phyloP scores from a whole-genome alignment of 805 yeast species.

The Zygosaccharomyces bailii region DNA sequence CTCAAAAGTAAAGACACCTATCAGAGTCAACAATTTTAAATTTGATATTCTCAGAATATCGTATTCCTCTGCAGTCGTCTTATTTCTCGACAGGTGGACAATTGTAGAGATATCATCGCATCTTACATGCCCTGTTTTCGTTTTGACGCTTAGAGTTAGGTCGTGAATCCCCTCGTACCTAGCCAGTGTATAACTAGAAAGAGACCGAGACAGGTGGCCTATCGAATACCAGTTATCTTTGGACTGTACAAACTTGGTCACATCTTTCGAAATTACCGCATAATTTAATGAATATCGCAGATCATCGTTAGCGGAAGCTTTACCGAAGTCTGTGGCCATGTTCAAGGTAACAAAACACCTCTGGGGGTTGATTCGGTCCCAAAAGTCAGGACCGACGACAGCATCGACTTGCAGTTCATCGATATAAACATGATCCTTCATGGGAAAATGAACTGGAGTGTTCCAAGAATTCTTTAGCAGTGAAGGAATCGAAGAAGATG shows the following conservation, averaged over 20 bases:
- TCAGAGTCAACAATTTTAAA: constrained; percentile 64
- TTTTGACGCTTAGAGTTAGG: constrained; percentile 20
- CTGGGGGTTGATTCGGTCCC: constrained; percentile 66
- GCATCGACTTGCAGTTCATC: constrained; percentile 59
- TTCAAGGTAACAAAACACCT: constrained; percentile 59
- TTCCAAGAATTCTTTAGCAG: not conserved
- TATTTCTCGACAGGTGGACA: constrained; percentile 9
- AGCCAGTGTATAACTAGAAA: constrained; percentile 45
- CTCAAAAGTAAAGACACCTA: constrained; percentile 93
- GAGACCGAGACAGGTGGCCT: constrained; percentile 43
- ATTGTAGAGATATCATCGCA: constrained; percentile 29
- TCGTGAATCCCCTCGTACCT: constrained; percentile 24
- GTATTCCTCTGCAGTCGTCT: not conserved
- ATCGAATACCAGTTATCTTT: constrained; percentile 36
- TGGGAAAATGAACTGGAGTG: constrained; percentile 2
- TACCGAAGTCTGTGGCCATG: constrained; percentile 61
- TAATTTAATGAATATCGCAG: constrained; percentile 80
- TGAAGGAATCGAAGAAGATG: not conserved
- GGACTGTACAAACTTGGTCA: constrained; percentile 50
- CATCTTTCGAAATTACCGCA: constrained; percentile 71
- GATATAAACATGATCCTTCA: constrained; percentile 40
- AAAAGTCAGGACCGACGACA: constrained; percentile 68
- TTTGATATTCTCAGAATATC: constrained; percentile 43
- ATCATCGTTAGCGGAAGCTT: constrained; percentile 80
- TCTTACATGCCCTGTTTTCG: constrained; percentile 32